Evolutionary conservation across 1,284 basidiomycete species (phyloP), one percentile per base, ranked within the genome.

Genomic region (Leccinum pachyderme): DNA sequence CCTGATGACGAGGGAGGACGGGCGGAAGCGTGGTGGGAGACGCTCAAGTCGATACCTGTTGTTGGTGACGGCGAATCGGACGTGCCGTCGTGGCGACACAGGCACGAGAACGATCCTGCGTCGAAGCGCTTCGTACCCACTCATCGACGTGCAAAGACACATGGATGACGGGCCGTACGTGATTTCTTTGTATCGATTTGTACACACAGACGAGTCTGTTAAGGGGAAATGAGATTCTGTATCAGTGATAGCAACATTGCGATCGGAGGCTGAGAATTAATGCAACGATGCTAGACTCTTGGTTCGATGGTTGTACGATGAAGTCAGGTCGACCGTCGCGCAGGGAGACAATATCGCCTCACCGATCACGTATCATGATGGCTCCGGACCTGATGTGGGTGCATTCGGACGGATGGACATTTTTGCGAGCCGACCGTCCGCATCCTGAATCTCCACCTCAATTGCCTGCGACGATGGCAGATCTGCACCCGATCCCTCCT

Each of bases 381-480:
- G 37, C 37, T 39, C 18, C 11, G 9, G n/a, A 22, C 22, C 37
- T 39, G 37, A 22, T 39, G 11, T 39, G 37, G 18, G 6, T 39
- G 37, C 9, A 11, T 39, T 39, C 41, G 65, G 31, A 35, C 56
- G 33, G 50, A 86, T 78, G 25, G 75, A 79, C 82, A 87, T 80
- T 63, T 75, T 80, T 6, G 85, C 82, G 39, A 85, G 68, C 63
- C 80, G 73, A 5, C 84, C 85, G 54, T 87, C 84, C 7, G 84
- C 82, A 59, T 87, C 84, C 66, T 84, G 75, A 50, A 87, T 87
- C 67, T 87, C 83, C 9, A 87, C 80, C 18, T 63, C 60, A 47
- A 71, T 58, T 28, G 61, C 49, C 2, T 63, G 61, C 4, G 57
- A 56, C 3, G 41, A 44, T 7, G 18, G 9, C 22, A 57, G 49